Evolutionary conservation across 1,284 basidiomycete species (phyloP).

Genomic region (Mrakiaceae sp.): DNA sequence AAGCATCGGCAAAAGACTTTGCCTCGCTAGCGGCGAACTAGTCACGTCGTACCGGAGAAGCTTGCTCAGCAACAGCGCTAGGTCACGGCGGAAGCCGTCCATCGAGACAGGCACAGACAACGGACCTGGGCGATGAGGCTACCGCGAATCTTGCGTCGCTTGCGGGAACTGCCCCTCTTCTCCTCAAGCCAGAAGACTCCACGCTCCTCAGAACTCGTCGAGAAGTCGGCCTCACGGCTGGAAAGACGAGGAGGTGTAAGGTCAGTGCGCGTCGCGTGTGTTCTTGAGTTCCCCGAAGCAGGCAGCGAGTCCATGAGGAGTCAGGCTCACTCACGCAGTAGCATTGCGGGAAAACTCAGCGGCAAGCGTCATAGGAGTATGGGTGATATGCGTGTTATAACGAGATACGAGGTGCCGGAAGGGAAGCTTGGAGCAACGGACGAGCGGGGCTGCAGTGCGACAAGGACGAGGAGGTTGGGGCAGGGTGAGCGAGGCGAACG

Average conservation of each 20-base stretch:
- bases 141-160: no score
- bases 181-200: slow-evolving; percentile 42
- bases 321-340: slow-evolving; percentile 32
- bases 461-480: neutral
- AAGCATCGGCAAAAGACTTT: slow-evolving; percentile 43
- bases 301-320: no score
- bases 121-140: neutral
- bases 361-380: slow-evolving; percentile 50
- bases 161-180: neutral
- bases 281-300: no score
- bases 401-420: slow-evolving; percentile 45
- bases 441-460: slow-evolving; percentile 38
- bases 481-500: neutral
- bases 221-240: slow-evolving; percentile 40
- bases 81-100: neutral
- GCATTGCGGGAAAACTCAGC: slow-evolving; percentile 45
- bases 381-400: slow-evolving; percentile 48
- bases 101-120: neutral
- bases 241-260: no score
- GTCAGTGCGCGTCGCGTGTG: no score
- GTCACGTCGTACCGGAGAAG: no score
- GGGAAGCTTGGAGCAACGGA: slow-evolving; percentile 48
- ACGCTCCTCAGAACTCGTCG: slow-evolving; percentile 41
- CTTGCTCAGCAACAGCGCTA: no score
- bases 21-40: slow-evolving; percentile 43